Percentiles rank a stretch among this genome's conserved stretches.
Conservation (phyloP, 768 basidiomycete species). For the Gautieria morchelliformis region DNA sequence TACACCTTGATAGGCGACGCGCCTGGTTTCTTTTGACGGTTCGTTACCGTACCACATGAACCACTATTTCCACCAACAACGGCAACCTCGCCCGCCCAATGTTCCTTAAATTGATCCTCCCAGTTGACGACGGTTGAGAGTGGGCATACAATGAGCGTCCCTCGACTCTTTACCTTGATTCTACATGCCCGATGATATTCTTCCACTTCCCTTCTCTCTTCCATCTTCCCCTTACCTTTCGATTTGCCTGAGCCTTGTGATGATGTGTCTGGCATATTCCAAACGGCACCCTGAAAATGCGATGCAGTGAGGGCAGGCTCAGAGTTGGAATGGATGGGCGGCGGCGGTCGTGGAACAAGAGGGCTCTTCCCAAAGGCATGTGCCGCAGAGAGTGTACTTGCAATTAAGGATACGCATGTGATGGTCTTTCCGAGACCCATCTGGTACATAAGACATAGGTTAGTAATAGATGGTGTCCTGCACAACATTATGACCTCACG, state of each 20-base stretch:
- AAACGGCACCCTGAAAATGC: conserved; percentile 73
- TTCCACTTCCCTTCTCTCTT: conserved; percentile 64
- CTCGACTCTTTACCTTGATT: conserved; percentile 77
- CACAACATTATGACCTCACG: conserved; percentile 41
- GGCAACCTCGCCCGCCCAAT: conserved; percentile 83
- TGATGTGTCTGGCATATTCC: conserved; percentile 64
- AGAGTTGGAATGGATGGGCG: conserved; percentile 15
- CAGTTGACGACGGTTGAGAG: conserved; percentile 95
- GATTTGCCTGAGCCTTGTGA: conserved; percentile 34
- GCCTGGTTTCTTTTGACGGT: conserved; percentile 18
- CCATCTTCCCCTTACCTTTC: conserved; percentile 56
- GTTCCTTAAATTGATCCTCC: conserved; percentile 98
- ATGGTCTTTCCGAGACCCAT: conserved; percentile 99
- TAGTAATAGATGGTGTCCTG: conserved; percentile 3
- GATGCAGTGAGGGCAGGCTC: conserved; percentile 31
- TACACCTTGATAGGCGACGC: conserved; percentile 60
- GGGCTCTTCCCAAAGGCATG: conserved; percentile 51
- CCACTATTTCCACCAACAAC: conserved; percentile 68
- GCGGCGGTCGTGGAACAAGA: conserved; percentile 31
- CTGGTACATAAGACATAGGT: conserved; percentile 31
- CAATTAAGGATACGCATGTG: conserved; percentile 88
- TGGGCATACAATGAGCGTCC: conserved; percentile 93
- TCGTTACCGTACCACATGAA: conserved; percentile 20
- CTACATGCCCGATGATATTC: conserved; percentile 57
- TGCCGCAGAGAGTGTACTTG: conserved; percentile 70